Conservation (phyloP, 768 basidiomycete species). For the Boletus tylopilopsis region DNA sequence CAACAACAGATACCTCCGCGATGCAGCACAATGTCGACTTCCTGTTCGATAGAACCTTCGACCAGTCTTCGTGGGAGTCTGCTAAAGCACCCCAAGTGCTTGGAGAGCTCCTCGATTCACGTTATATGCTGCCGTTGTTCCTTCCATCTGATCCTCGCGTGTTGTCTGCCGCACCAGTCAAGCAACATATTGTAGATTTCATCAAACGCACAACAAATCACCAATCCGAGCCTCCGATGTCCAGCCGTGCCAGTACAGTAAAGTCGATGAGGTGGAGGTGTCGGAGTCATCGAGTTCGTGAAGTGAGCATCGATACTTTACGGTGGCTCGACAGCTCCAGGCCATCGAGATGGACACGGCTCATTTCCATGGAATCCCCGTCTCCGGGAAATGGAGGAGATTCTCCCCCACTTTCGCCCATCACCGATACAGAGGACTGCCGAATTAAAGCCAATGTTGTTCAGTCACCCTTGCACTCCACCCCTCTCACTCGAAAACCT, state of each 20-base stretch:
- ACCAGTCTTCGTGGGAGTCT: slow-evolving; percentile 74
- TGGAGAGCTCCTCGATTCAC: slow-evolving; percentile 88
- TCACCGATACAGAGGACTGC: slow-evolving; percentile 33
- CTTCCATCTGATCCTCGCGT: slow-evolving; percentile 80
- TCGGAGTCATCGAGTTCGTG: slow-evolving; percentile 55
- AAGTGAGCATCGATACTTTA: slow-evolving; percentile 55
- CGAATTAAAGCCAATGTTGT: slow-evolving; percentile 38
- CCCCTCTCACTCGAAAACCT: slow-evolving; percentile 66
- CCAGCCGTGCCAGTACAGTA: slow-evolving; percentile 37
- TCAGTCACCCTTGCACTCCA: slow-evolving; percentile 24
- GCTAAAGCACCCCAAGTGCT: slow-evolving; percentile 73
- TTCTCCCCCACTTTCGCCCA: slow-evolving; percentile 25
- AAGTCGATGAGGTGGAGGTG: slow-evolving; percentile 57
- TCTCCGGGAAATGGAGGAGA: slow-evolving; percentile 30
- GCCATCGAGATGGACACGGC: slow-evolving; percentile 53
- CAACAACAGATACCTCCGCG: slow-evolving; percentile 33
- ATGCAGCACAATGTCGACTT: slow-evolving; percentile 66
- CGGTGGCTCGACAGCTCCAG: slow-evolving; percentile 68
- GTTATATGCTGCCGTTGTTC: slow-evolving; percentile 86
- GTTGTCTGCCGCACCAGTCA: slow-evolving; percentile 65
- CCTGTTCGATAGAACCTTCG: slow-evolving; percentile 67
- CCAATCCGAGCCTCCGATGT: slow-evolving; percentile 33
- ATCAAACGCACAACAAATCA: slow-evolving; percentile 14
- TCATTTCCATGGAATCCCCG: slow-evolving; percentile 32
- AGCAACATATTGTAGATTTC: slow-evolving; percentile 24